Percentiles rank a stretch among this genome's conserved stretches.
phyloP scores from a whole-genome alignment of 164 flowering plant genomes.

The Stephania japonica region DNA sequence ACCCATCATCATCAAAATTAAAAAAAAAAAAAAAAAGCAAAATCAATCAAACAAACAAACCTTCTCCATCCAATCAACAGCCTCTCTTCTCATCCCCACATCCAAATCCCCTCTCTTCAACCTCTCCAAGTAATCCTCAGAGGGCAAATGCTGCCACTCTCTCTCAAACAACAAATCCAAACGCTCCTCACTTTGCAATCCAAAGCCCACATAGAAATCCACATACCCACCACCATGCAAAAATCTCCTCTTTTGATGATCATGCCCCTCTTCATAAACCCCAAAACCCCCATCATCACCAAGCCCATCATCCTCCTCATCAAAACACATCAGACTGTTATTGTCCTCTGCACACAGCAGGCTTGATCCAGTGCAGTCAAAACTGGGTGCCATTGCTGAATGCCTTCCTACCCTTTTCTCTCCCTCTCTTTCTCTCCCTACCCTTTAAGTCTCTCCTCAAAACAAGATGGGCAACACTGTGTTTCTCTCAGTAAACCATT shows the following conservation, averaged over 20 bases:
- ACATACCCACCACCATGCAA: constrained; percentile 18
- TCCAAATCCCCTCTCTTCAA: constrained; percentile 62
- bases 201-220: constrained; percentile 22
- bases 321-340: constrained; percentile 38
- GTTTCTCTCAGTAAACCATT: constrained; percentile 3
- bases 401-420: constrained; percentile 4
- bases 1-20: not conserved
- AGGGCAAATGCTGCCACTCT: constrained; percentile 52
- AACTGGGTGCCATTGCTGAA: constrained; percentile 57
- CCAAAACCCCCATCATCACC: constrained; percentile 13
- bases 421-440: not conserved
- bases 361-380: constrained; percentile 45
- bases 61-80: constrained; percentile 85
- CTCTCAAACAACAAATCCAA: constrained; percentile 49
- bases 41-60: constrained; percentile 26
- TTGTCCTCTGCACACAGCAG: constrained; percentile 71
- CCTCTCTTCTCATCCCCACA: constrained; percentile 45
- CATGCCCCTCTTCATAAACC: constrained; percentile 14
- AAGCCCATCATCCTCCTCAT: constrained; percentile 26
- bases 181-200: constrained; percentile 57
- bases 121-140: constrained; percentile 49
- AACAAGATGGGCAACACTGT: not conserved
- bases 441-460: not conserved
- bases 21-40: not conserved
- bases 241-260: constrained; percentile 25